phyloP scores from a whole-genome alignment of 495 filamentous ascomycete genomes.

The Tetracladium setigerum region DNA sequence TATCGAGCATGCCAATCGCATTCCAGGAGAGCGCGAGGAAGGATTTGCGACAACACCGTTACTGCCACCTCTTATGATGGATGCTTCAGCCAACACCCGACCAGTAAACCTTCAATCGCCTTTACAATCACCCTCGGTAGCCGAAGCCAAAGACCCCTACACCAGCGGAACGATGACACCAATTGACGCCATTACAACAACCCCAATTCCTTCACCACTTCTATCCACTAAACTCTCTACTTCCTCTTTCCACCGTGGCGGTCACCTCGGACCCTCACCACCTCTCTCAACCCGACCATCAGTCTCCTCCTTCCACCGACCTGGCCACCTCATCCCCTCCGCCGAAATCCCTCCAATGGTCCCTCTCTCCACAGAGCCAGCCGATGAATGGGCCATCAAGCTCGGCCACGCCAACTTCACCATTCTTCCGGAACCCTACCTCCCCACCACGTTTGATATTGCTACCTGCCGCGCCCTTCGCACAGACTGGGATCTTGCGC shows the following conservation, averaged over 20 bases:
- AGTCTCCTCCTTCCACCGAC: constrained; percentile 58
- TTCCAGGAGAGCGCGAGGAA: constrained; percentile 47
- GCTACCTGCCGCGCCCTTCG: constrained; percentile 60
- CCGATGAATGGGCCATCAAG: constrained; percentile 73
- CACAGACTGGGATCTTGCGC: constrained; percentile 70
- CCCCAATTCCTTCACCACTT: constrained; percentile 52
- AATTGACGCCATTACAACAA: constrained; percentile 30
- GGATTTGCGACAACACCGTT: constrained; percentile 70
- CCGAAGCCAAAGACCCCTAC: constrained; percentile 15
- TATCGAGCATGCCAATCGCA: constrained; percentile 44
- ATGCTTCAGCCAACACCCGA: constrained; percentile 31
- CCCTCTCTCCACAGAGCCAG: constrained; percentile 43
- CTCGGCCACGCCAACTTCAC: constrained; percentile 91
- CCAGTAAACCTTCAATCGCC: constrained; percentile 57
- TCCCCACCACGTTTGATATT: constrained; percentile 50
- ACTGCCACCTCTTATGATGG: constrained; percentile 69
- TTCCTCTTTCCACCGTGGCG: constrained; percentile 54
- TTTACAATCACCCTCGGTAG: constrained; percentile 67
- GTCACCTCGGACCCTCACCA: constrained; percentile 46
- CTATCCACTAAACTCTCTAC: constrained; percentile 73
- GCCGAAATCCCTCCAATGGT: constrained; percentile 37
- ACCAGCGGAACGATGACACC: constrained; percentile 12
- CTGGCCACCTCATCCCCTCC: constrained; percentile 21
- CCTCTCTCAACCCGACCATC: constrained; percentile 77
- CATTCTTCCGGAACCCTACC: constrained; percentile 76